Conservation (phyloP, 2,329 filamentous ascomycete species). For the Aspergillus novofumigatus region DNA sequence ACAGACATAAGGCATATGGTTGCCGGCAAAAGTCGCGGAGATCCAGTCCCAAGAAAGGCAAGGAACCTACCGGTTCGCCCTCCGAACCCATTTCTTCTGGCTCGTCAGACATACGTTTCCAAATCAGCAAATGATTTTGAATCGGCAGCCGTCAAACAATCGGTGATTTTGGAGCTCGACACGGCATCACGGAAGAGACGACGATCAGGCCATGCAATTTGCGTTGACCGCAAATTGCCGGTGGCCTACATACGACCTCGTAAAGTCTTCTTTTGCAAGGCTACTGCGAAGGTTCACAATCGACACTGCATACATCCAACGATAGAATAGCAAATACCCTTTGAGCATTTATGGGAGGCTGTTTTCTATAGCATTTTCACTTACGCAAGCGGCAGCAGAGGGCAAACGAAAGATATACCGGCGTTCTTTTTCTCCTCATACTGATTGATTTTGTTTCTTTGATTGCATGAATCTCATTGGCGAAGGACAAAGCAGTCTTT, state of each 20-base stretch:
- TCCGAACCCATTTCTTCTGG: neutral
- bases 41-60: neutral
- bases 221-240: neutral
- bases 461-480: neutral
- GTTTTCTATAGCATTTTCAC: neutral
- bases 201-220: neutral
- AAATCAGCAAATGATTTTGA: neutral
- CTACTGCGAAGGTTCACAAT: neutral
- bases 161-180: neutral
- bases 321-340: neutral
- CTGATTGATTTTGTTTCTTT: neutral
- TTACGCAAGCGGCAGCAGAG: neutral
- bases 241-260: neutral
- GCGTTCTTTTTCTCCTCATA: neutral
- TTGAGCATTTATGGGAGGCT: neutral
- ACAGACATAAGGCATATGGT: slow-evolving; percentile 17
- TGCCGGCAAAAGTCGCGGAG: slow-evolving; percentile 8
- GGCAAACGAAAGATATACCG: neutral
- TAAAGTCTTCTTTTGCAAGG: neutral
- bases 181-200: neutral
- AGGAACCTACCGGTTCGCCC: neutral
- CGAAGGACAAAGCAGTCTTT: neutral
- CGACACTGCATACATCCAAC: neutral
- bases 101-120: neutral
- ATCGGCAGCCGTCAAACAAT: neutral